phyloP scores from a whole-genome alignment of 768 basidiomycete species.

The Hericium rajendrae region DNA sequence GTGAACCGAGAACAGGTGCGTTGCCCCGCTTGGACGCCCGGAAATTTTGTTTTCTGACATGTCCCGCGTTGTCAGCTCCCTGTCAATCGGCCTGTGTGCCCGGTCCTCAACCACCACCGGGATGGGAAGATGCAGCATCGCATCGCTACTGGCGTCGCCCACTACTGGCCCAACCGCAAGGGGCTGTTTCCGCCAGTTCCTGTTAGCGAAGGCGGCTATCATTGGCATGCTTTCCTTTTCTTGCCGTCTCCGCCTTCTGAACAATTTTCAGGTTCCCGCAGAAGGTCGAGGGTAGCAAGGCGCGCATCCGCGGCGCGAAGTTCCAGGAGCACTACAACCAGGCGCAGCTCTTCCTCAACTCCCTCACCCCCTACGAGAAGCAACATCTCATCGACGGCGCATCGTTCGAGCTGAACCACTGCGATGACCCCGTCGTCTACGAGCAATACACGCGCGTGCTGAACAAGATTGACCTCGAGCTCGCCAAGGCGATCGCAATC shows the following conservation, averaged over 20 bases:
- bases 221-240: conserved; percentile 25
- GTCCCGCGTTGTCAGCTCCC: conserved; percentile 41
- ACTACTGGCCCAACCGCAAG: conserved; percentile 81
- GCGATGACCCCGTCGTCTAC: conserved; percentile 67
- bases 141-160: conserved; percentile 49
- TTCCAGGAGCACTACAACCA: conserved; percentile 77
- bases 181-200: conserved; percentile 38
- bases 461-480: conserved; percentile 63
- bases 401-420: conserved; percentile 78
- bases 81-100: conserved; percentile 75
- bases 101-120: conserved; percentile 60
- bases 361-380: conserved; percentile 58
- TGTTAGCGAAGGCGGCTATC: conserved; percentile 44
- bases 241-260: background rate
- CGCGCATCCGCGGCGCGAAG: conserved; percentile 54
- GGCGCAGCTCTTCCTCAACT: conserved; percentile 78
- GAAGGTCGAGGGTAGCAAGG: conserved; percentile 42
- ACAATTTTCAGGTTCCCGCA: conserved; percentile 32
- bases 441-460: conserved; percentile 56
- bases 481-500: conserved; percentile 61
- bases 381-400: conserved; percentile 58
- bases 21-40: background rate
- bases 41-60: background rate
- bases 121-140: conserved; percentile 49
- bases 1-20: conserved; percentile 64